phyloP scores from a whole-genome alignment of 169 alveolate genomes.

The Eimeria necatrix region DNA sequence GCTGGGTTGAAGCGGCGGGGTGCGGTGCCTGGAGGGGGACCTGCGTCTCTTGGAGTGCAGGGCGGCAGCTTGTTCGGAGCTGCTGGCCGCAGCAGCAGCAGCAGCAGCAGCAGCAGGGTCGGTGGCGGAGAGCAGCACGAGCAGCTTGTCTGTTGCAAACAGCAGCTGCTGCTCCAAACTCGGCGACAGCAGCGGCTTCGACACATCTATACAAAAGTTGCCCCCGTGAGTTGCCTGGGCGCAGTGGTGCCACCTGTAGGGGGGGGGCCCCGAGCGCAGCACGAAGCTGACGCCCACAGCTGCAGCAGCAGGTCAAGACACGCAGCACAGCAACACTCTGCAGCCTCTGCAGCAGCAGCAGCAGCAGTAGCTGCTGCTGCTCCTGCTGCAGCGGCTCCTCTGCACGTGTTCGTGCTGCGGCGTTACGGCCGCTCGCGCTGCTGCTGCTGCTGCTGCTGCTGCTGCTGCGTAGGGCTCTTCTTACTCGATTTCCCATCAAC shows the following conservation, averaged over 20 bases:
- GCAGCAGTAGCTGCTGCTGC: not conserved
- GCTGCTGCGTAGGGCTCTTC: not conserved
- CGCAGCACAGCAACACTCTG: too few relatives aligned
- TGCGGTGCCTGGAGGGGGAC: not conserved
- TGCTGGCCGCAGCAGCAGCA: slow-evolving; percentile 4
- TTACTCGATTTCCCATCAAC: slow-evolving; percentile 61
- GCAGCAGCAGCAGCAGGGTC: slow-evolving; percentile 21
- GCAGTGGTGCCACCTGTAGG: slow-evolving; percentile 63
- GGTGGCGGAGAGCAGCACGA: not conserved
- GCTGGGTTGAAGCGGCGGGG: not conserved
- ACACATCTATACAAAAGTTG: not conserved
- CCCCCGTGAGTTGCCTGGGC: not conserved
- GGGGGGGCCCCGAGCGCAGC: slow-evolving; percentile 25
- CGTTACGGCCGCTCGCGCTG: not conserved
- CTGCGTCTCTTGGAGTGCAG: not conserved
- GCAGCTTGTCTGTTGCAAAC: slow-evolving; percentile 26
- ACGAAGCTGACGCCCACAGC: slow-evolving; percentile 59
- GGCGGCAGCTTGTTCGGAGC: not conserved
- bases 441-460: slow-evolving; percentile 54
- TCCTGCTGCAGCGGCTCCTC: not conserved
- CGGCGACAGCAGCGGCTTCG: slow-evolving; percentile 20
- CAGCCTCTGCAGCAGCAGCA: slow-evolving; percentile 25
- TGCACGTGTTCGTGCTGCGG: not conserved
- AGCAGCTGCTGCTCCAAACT: slow-evolving; percentile 51
- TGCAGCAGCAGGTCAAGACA: slow-evolving; percentile 2